Evolutionary conservation across 306 rosid genomes (phyloP), one percentile per base, ranked within the genome.

Genomic region (Pterocarpus macrocarpus): DNA sequence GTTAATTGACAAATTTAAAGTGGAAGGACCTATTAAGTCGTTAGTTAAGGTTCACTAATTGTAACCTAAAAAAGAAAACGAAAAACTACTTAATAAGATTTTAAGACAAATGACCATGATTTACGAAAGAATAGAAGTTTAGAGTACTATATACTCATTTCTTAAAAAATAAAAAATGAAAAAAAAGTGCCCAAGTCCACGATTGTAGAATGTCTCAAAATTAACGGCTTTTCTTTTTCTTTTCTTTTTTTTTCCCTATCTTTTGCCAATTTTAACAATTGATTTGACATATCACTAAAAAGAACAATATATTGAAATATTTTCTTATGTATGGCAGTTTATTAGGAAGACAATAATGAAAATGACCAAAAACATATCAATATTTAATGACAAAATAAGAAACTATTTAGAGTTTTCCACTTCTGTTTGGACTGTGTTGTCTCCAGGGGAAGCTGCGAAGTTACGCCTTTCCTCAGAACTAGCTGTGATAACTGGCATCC

Each of bases 401-500:
- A 69, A 16, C 89, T 90, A 90, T 57, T 69, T 72, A 11, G 80
- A 67, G 80, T 56, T 70, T 71, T 81, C 84, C 36, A 22, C 86
- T 56, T 87, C 69, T 4, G 80, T 58, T 65, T 82, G 80, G 50
- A 80, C 43, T 79, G 28, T 62, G 68, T 58, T 80, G 67, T 86
- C 95, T 62, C 47, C 93, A 0, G 77, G 22, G 39, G 97, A 69
- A 0, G 87, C 85, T 9, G 91, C 69, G 75, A 95, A 95, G 56
- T 83, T 89, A 6, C 91, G 92, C 5, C 97, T 85, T 80, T 93
- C 97, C 70, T 95, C 97, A 1, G 93, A 86, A 34, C 83, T 83
- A 32, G 97, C 97, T 67, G 95, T 93, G 84, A 95, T 90, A 30
- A 95, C 97, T 0, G 99, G 99, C 90, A 95, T 83, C 99, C 97